A percentile compares a stretch with the other conserved stretches of the same genome.
phyloP scores from a whole-genome alignment of 2,329 filamentous ascomycete genomes.

The Trichoderma citrinoviride region DNA sequence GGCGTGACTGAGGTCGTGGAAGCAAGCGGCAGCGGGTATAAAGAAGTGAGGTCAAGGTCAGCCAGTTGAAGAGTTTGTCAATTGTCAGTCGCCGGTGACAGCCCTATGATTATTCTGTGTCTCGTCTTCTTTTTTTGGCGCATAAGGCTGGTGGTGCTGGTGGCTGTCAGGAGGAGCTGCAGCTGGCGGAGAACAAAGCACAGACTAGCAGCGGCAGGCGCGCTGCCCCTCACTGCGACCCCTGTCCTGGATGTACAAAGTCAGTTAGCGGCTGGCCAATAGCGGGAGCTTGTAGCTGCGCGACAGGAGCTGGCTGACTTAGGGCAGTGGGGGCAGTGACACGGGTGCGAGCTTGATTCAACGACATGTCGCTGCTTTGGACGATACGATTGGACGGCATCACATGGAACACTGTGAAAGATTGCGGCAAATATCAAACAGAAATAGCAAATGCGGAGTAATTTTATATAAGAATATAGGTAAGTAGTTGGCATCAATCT shows the following conservation, averaged over 20 bases:
- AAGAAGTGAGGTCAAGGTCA: background rate
- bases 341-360: conserved; percentile 19
- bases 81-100: background rate
- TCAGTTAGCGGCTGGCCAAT: conserved; percentile 8
- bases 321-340: conserved; percentile 2
- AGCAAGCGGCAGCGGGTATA: background rate
- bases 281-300: conserved; percentile 1
- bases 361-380: conserved; percentile 7
- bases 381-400: background rate
- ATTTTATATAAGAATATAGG: background rate
- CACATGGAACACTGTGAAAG: background rate
- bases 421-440: background rate
- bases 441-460: background rate
- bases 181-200: background rate
- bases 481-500: background rate
- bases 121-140: background rate
- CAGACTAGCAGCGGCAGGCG: conserved; percentile 6
- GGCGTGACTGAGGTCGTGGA: background rate
- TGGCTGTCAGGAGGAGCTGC: conserved; percentile 4
- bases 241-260: background rate
- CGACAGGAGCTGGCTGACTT: conserved; percentile 10
- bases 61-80: background rate
- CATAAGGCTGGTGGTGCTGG: too few species aligned
- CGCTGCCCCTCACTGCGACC: background rate
- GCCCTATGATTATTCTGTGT: background rate